Percentiles rank a stretch among this genome's conserved stretches.
Evolutionary conservation across 1,139 yeast genomes (phyloP).

Genomic region (Candida tropicalis): DNA sequence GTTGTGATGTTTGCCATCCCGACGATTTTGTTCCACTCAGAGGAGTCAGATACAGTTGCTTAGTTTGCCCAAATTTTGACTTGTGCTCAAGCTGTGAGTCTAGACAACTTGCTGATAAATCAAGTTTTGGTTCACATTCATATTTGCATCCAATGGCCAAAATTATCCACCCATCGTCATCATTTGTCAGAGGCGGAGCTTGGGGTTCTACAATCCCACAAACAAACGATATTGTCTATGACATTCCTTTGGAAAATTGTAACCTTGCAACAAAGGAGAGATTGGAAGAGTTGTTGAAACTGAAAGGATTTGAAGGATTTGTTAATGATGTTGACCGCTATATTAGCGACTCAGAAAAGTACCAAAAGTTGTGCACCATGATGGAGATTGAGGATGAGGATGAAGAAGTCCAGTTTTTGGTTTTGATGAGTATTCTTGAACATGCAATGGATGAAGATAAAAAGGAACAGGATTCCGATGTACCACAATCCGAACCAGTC

Average conservation of each 20-base stretch:
- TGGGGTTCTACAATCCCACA: not conserved
- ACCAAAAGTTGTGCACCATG: slow-evolving; percentile 21
- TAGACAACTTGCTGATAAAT: slow-evolving; percentile 19
- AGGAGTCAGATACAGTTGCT: slow-evolving; percentile 58
- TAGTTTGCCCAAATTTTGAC: slow-evolving; percentile 58
- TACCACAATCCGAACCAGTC: not conserved
- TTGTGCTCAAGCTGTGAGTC: slow-evolving; percentile 55
- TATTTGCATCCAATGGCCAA: slow-evolving; percentile 37
- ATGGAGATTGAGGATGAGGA: slow-evolving; percentile 19
- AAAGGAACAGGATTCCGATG: slow-evolving; percentile 3
- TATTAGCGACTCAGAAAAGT: slow-evolving; percentile 29
- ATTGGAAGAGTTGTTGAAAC: slow-evolving; percentile 23
- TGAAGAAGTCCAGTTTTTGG: slow-evolving; percentile 25
- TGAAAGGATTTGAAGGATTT: slow-evolving; percentile 25
- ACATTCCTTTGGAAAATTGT: slow-evolving; percentile 31
- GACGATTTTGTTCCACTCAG: slow-evolving; percentile 32
- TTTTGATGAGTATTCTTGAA: slow-evolving; percentile 25
- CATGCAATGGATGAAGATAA: slow-evolving; percentile 10
- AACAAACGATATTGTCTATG: slow-evolving; percentile 23
- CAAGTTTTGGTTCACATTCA: slow-evolving; percentile 25
- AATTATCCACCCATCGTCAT: slow-evolving; percentile 23
- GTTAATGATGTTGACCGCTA: slow-evolving; percentile 24
- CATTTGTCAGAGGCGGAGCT: slow-evolving; percentile 8
- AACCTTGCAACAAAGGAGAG: slow-evolving; percentile 21
- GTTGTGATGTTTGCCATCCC: slow-evolving; percentile 49